A percentile compares a stretch with the other conserved stretches of the same genome.
These are phyloP conservation scores for Ambrosiella xylebori DNA, from an alignment of 2,329 filamentous ascomycete genomes.

Conservation along the genomic window DNA sequence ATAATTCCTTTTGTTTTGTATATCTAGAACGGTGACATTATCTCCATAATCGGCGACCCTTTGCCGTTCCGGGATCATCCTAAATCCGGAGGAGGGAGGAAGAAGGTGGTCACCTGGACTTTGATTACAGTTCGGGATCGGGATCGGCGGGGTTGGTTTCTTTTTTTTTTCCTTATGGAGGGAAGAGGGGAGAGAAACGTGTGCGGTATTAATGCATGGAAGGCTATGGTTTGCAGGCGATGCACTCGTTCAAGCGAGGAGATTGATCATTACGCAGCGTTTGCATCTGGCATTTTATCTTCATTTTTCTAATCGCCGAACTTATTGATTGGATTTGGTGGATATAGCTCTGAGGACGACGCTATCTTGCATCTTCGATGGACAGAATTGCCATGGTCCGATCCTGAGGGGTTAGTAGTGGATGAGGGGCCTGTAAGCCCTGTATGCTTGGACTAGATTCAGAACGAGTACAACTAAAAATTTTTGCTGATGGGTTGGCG, in stretches of 20 bases:
- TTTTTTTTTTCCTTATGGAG: too few relatives aligned
- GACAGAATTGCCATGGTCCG: not conserved
- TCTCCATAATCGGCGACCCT: too few relatives aligned
- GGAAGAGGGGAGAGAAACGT: not conserved
- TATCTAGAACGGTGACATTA: too few relatives aligned
- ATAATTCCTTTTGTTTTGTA: not conserved
- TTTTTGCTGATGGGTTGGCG: not conserved
- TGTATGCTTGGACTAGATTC: not conserved
- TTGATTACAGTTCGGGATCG: not conserved
- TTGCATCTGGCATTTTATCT: too few relatives aligned
- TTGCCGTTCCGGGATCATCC: conserved; percentile 5
- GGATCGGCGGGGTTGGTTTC: too few relatives aligned
- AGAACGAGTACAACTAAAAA: not conserved
- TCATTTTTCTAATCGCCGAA: too few relatives aligned
- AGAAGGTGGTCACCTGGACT: too few relatives aligned
- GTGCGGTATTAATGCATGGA: not conserved
- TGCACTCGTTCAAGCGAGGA: not conserved
- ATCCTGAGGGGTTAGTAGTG: not conserved
- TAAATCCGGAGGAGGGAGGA: not conserved
- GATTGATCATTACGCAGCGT: not conserved
- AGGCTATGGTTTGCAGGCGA: not conserved
- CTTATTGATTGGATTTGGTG: too few relatives aligned
- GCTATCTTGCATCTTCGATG: not conserved
- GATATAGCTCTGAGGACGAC: too few relatives aligned
- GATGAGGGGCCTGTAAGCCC: not conserved